Evolutionary conservation across 257 asterid species (phyloP).

Genomic region (Solanum chilense): DNA sequence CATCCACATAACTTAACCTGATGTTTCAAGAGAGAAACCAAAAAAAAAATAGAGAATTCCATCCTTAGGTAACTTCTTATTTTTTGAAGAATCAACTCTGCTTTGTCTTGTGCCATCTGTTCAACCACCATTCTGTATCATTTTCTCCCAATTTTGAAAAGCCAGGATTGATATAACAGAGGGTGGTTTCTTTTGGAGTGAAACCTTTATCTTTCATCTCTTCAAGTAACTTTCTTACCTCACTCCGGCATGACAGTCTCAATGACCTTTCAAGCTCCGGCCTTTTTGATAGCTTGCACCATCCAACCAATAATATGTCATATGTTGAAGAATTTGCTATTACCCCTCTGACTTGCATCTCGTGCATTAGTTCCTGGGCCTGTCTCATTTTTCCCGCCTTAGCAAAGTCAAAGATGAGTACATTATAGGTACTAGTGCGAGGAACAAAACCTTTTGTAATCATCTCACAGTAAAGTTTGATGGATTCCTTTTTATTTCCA

Average conservation of each 20-base stretch:
- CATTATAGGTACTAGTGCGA: conserved; percentile 59
- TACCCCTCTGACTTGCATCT: conserved; percentile 68
- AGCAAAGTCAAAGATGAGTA: conserved; percentile 63
- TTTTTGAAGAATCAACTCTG: conserved; percentile 6
- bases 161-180: conserved; percentile 43
- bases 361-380: conserved; percentile 76
- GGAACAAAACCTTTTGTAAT: conserved; percentile 75
- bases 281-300: conserved; percentile 56
- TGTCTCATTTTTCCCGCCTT: conserved; percentile 80
- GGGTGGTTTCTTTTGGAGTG: conserved; percentile 53
- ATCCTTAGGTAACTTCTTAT: background rate
- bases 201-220: conserved; percentile 68
- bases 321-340: conserved; percentile 67
- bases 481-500: conserved; percentile 71
- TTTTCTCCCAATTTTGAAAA: conserved; percentile 70
- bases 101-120: conserved; percentile 43
- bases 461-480: conserved; percentile 83
- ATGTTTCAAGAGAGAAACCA: background rate
- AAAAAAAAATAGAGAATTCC: background rate
- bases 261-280: conserved; percentile 26
- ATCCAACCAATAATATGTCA: conserved; percentile 68
- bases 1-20: background rate
- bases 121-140: conserved; percentile 55
- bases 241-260: conserved; percentile 39
- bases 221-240: conserved; percentile 53